A percentile compares a stretch with the other conserved stretches of the same genome.
Conservation (phyloP, 495 filamentous ascomycete genomes). For the Penicillium bialowiezense region DNA sequence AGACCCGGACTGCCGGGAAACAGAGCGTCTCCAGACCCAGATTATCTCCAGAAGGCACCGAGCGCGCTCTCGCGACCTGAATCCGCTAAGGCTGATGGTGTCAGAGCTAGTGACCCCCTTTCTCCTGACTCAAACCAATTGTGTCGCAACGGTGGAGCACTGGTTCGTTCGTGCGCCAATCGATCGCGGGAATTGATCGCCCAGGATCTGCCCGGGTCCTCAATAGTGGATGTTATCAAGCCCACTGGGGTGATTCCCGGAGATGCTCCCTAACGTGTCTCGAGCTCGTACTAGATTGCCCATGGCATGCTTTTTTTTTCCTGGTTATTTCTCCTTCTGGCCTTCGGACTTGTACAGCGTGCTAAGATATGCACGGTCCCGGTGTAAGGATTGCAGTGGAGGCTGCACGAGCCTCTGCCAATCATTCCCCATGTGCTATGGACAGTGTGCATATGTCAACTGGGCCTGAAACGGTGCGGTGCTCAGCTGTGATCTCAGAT, state of each 20-base stretch:
- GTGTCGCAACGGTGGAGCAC: conserved; percentile 17
- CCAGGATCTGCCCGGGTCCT: conserved; percentile 29
- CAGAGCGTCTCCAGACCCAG: neutral
- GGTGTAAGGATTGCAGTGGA: too few relatives aligned
- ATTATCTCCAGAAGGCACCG: neutral
- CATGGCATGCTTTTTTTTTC: too few relatives aligned
- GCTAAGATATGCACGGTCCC: too few relatives aligned
- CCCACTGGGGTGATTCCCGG: conserved; percentile 5
- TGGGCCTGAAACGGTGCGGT: neutral
- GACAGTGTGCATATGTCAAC: conserved; percentile 4
- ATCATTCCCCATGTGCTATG: conserved; percentile 5
- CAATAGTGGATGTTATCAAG: conserved; percentile 25
- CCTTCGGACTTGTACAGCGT: too few relatives aligned
- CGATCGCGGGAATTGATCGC: conserved; percentile 22
- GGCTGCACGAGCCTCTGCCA: conserved; percentile 1
- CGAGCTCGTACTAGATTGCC: neutral
- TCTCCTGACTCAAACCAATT: conserved; percentile 20
- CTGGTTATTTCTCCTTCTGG: too few relatives aligned
- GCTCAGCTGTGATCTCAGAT: neutral
- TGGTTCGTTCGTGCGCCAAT: conserved; percentile 28
- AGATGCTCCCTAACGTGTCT: conserved; percentile 1
- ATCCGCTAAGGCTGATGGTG: conserved; percentile 17
- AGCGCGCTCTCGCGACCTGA: conserved; percentile 4
- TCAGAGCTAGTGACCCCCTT: conserved; percentile 16
- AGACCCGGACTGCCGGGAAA: neutral